Evolutionary conservation across 2,329 filamentous ascomycete species (phyloP), one percentile per base, ranked within the genome.

Genomic region (Cladophialophora bantiana): DNA sequence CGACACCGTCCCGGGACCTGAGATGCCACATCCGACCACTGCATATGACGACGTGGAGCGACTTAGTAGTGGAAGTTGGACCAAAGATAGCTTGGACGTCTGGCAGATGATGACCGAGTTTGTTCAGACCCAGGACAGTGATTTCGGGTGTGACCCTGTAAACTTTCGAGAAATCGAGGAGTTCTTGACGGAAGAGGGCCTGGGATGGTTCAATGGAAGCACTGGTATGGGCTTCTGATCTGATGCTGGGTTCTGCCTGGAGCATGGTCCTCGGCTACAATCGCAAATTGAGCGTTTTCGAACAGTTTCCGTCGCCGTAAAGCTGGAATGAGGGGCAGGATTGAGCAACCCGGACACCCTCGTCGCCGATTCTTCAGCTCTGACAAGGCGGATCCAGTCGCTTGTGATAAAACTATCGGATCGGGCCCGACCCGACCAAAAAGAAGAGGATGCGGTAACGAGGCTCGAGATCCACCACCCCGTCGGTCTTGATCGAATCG

Each of bases 91-190:
- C n/a, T 10, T 55, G 13, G 59, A 55, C 48, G 59, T 62, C 59
- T 62, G 59, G 59, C 48, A 62, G 48, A 62, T 55, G 59, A 62
- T 62, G 59, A 54, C 12, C n/a, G 45, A 62, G 35, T 62, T 62
- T 31, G 48, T 54, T 4, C 36, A 53, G 20, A 62, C 34, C 3
- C 59, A 62, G 59, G 59, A 62, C 48, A 42, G 48, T 55, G 50
- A 55, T 15, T 55, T 54, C 34, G 59, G 54, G 48, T 62, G 50
- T 15, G 59, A 62, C 48, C 48, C 48, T 10, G 45, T 54, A 7
- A 62, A 62, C 48, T 62, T 62, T 53, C 36, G 6, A 62, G 59
- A 55, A 38, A 62, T 62, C 13, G 59, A 62, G 26, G 50, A 32
- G 15, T 62, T 62, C 18, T 12, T 62, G 35, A 50, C 48, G 13